phyloP scores from a whole-genome alignment of 257 asterid species.

The Solanum dulcamara region DNA sequence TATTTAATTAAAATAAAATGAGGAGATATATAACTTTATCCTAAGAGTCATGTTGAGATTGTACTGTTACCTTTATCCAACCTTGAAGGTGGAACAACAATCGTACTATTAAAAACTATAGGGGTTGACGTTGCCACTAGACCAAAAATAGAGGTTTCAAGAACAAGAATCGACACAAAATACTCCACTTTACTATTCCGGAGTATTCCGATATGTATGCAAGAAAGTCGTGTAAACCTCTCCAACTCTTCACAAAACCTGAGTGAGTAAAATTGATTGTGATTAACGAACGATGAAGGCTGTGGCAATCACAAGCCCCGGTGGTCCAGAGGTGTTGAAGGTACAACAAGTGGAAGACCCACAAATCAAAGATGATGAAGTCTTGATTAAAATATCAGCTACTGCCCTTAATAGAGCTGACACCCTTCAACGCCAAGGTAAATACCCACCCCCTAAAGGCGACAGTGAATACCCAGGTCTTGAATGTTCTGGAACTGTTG shows the following conservation, averaged over 20 bases:
- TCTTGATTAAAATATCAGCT: slow-evolving; percentile 64
- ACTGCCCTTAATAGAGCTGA: slow-evolving; percentile 86
- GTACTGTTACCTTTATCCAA: too few species aligned
- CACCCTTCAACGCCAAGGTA: slow-evolving; percentile 69
- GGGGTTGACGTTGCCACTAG: neutral
- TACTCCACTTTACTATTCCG: neutral
- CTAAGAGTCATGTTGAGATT: neutral
- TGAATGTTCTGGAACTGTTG: slow-evolving; percentile 86
- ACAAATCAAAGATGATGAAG: slow-evolving; percentile 51
- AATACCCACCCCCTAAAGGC: slow-evolving; percentile 59
- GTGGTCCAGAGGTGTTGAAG: slow-evolving; percentile 78
- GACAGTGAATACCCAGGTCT: slow-evolving; percentile 74
- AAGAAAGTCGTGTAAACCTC: neutral
- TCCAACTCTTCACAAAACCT: neutral
- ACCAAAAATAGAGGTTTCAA: neutral
- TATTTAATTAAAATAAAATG: too few species aligned
- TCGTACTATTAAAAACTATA: neutral
- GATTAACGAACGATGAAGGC: slow-evolving; percentile 57
- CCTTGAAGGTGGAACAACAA: neutral
- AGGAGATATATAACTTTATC: too few species aligned
- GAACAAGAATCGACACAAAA: neutral
- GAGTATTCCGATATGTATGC: neutral
- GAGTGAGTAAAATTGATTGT: neutral
- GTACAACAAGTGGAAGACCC: slow-evolving; percentile 65
- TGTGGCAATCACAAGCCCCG: slow-evolving; percentile 55